These are phyloP conservation scores for Phytophthora pini DNA, from an alignment of 352 stramenopile genomes.

Conservation along the genomic window DNA sequence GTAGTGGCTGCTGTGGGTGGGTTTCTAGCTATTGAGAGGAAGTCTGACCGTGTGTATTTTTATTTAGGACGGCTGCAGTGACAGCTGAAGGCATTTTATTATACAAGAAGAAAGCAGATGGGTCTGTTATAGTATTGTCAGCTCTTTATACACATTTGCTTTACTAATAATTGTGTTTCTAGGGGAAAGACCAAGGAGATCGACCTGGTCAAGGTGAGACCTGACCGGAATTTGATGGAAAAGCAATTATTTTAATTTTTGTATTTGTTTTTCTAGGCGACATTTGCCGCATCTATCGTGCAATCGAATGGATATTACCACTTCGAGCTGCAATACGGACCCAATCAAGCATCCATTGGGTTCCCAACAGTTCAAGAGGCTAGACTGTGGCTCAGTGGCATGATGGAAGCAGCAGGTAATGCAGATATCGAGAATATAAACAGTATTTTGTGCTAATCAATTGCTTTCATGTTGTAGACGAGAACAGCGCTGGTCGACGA, in stretches of 20 bases:
- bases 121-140: conserved; percentile 23
- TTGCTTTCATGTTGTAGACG: conserved; percentile 37
- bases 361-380: conserved; percentile 58
- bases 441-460: not conserved
- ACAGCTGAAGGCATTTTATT: conserved; percentile 69
- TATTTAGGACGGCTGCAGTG: conserved; percentile 49
- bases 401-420: conserved; percentile 67
- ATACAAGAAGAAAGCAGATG: conserved; percentile 75
- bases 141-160: conserved; percentile 2
- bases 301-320: conserved; percentile 62
- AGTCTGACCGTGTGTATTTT: conserved; percentile 1
- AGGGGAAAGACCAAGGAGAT: conserved; percentile 68
- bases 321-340: conserved; percentile 60
- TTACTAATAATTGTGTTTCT: not conserved
- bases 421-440: not conserved
- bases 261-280: conserved; percentile 31
- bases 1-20: conserved; percentile 20
- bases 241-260: conserved; percentile 10
- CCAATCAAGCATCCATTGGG: conserved; percentile 52
- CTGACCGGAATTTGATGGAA: not conserved
- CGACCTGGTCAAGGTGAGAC: conserved; percentile 71
- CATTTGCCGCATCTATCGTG: conserved; percentile 47
- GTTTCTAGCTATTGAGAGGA: not conserved
- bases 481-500: conserved; percentile 74
- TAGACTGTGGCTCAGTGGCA: conserved; percentile 60